These are phyloP conservation scores for Ustilago trichophora DNA, from an alignment of 1,284 basidiomycete species.

Conservation along the genomic window DNA sequence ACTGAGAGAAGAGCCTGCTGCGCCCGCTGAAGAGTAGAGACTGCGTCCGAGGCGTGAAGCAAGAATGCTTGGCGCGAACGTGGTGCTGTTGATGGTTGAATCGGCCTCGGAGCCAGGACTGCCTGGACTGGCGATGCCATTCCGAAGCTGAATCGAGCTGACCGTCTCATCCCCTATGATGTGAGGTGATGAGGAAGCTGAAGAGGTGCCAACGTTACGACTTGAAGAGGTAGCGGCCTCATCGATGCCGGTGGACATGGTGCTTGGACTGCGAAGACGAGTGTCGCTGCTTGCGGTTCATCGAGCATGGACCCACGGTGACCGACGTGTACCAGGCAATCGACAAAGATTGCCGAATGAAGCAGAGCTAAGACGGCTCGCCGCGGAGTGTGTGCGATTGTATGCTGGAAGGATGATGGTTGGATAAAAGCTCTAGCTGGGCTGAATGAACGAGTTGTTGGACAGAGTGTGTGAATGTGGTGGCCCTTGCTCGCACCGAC, in stretches of 20 bases:
- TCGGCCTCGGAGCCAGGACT: conserved; percentile 41
- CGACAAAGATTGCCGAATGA: too few relatives aligned
- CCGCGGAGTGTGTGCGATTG: too few relatives aligned
- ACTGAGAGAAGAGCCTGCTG: conserved; percentile 27
- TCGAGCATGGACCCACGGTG: conserved; percentile 2
- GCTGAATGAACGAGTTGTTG: too few relatives aligned
- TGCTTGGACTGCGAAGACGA: conserved; percentile 2
- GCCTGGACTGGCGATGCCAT: conserved; percentile 30
- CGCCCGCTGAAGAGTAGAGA: conserved; percentile 28
- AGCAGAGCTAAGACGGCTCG: too few relatives aligned
- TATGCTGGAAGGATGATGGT: neutral
- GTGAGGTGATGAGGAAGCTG: neutral
- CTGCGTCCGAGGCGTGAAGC: conserved; percentile 31
- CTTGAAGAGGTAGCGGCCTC: conserved; percentile 14
- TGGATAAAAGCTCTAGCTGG: too few relatives aligned
- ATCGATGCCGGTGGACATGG: conserved; percentile 13
- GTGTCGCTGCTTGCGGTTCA: conserved; percentile 7
- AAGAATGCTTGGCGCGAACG: conserved; percentile 33
- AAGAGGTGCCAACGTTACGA: conserved; percentile 1
- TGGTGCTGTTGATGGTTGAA: conserved; percentile 38
- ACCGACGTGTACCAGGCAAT: neutral
- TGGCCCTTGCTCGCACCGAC: neutral
- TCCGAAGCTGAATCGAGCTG: conserved; percentile 13
- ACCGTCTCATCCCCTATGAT: conserved; percentile 9
- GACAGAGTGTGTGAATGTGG: neutral